Conservation (phyloP, 306 rosid species). For the Fagus sylvatica region DNA sequence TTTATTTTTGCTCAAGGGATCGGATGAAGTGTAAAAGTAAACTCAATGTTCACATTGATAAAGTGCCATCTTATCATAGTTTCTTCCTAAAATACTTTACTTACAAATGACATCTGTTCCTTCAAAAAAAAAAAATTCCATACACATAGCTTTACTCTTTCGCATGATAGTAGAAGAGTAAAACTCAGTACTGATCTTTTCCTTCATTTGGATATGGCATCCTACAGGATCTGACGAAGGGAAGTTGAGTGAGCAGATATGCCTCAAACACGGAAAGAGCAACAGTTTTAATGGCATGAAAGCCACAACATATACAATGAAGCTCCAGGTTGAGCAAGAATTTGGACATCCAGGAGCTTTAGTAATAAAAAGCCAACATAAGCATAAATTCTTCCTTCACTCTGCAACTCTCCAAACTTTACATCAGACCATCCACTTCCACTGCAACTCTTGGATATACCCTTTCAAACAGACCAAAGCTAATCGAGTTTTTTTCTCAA, state of each 20-base stretch:
- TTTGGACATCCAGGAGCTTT: slow-evolving; percentile 76
- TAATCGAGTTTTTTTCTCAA: slow-evolving; percentile 60
- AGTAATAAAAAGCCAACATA: slow-evolving; percentile 40
- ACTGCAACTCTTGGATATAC: slow-evolving; percentile 72
- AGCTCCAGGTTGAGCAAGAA: slow-evolving; percentile 37
- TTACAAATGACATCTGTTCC: neutral
- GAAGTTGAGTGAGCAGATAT: slow-evolving; percentile 38
- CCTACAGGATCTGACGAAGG: slow-evolving; percentile 60
- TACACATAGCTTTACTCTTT: too few relatives aligned
- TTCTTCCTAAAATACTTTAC: neutral
- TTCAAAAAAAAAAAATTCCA: neutral
- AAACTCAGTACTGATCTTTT: neutral
- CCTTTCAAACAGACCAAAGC: slow-evolving; percentile 39
- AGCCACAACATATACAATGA: slow-evolving; percentile 42
- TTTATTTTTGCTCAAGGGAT: too few relatives aligned
- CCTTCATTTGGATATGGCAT: slow-evolving; percentile 14
- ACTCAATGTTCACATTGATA: too few relatives aligned
- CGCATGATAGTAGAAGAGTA: neutral
- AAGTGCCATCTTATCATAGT: too few relatives aligned
- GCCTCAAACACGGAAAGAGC: slow-evolving; percentile 37
- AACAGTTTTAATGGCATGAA: slow-evolving; percentile 30
- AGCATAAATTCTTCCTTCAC: slow-evolving; percentile 51
- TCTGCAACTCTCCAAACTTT: slow-evolving; percentile 41
- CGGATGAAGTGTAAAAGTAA: too few relatives aligned
- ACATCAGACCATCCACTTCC: slow-evolving; percentile 45